Evolutionary conservation across 108 stramenopile genomes (phyloP).

Genomic region (Aurantiochytrium sp.): DNA sequence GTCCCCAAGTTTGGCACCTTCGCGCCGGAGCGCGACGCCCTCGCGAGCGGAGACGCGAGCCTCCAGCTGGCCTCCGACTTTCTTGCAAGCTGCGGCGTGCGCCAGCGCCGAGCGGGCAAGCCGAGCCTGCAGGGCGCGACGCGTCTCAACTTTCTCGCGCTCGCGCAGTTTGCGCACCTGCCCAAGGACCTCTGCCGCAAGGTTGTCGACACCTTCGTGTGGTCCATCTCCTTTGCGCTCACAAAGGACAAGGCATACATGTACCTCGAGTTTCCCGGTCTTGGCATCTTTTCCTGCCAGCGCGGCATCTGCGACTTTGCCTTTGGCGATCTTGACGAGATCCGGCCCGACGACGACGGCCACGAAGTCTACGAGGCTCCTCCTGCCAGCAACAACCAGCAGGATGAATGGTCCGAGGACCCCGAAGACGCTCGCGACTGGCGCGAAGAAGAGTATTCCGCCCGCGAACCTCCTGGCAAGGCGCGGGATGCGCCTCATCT

Average conservation of each 20-base stretch:
- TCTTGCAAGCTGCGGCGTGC: not conserved
- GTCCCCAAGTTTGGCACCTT: not conserved
- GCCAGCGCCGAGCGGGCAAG: not conserved
- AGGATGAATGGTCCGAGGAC: too few relatives aligned
- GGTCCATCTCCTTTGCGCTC: conserved; percentile 12
- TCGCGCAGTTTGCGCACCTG: not conserved
- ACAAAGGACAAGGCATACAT: not conserved
- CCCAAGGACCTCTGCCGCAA: conserved; percentile 23
- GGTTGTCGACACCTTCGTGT: not conserved
- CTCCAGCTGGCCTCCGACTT: not conserved
- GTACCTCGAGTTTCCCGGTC: not conserved
- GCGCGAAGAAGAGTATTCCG: too few relatives aligned
- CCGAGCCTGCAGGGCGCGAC: not conserved
- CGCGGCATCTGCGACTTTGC: not conserved
- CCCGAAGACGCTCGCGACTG: too few relatives aligned
- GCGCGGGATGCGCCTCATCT: too few relatives aligned
- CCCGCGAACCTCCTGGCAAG: too few relatives aligned
- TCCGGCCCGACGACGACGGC: not conserved
- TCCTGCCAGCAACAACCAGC: not conserved
- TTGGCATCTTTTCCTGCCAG: not conserved
- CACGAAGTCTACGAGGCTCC: too few relatives aligned
- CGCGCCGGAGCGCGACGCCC: not conserved
- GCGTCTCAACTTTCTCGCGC: not conserved
- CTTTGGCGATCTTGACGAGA: not conserved
- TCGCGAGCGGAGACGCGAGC: not conserved